A percentile compares a stretch with the other conserved stretches of the same genome.
phyloP scores from a whole-genome alignment of 1,139 yeast species.

The Geotrichum aggregatum region DNA sequence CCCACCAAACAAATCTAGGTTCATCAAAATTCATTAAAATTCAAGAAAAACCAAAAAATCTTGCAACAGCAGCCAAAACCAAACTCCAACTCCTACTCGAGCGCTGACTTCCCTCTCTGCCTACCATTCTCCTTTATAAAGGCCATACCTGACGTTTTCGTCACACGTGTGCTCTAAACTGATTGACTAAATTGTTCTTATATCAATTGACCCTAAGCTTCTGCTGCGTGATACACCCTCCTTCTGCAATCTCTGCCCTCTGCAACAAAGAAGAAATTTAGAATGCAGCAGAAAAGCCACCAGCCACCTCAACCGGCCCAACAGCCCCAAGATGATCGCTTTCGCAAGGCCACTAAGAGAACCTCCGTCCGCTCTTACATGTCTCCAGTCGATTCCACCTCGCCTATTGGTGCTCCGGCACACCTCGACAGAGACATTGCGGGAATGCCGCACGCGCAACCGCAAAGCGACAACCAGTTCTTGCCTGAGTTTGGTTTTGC shows the following conservation, averaged over 20 bases:
- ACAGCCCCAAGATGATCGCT: background rate
- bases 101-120: no score
- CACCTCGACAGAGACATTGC: background rate
- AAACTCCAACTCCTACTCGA: no score
- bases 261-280: background rate
- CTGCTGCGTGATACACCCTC: no score
- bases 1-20: no score
- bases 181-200: no score
- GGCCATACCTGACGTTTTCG: no score
- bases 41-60: no score
- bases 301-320: background rate
- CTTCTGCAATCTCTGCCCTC: background rate
- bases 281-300: background rate
- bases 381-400: background rate
- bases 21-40: no score
- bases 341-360: background rate
- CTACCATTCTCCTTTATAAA: no score
- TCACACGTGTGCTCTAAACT: no score
- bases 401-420: background rate
- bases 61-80: no score
- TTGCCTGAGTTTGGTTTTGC: background rate
- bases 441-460: background rate
- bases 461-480: background rate
- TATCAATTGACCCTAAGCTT: no score
- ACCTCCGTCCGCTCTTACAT: background rate